These are phyloP conservation scores for Aspergillus clavatus DNA, from an alignment of 2,329 filamentous ascomycete genomes.

Conservation along the genomic window DNA sequence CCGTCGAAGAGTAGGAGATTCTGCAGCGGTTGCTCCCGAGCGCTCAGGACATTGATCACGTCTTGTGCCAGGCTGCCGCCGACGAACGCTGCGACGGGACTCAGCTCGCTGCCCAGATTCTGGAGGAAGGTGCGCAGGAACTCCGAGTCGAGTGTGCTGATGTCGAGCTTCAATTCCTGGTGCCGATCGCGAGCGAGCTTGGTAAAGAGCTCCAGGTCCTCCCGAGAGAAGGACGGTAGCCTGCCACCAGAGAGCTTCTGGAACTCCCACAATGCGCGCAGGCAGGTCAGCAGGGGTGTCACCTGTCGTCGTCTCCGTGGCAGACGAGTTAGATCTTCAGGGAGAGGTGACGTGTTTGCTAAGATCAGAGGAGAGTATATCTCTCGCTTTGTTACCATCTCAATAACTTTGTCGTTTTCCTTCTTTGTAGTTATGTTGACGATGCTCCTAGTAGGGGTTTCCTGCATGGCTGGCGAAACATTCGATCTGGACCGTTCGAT, in stretches of 20 bases:
- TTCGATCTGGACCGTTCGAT: slow-evolving; percentile 83
- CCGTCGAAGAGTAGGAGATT: slow-evolving; percentile 93
- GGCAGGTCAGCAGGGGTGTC: slow-evolving; percentile 76
- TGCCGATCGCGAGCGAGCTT: slow-evolving; percentile 72
- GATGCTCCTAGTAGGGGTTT: slow-evolving; percentile 74
- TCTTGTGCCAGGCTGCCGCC: slow-evolving; percentile 91
- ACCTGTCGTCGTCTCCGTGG: slow-evolving; percentile 68
- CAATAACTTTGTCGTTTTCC: slow-evolving; percentile 66
- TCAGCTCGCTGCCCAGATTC: slow-evolving; percentile 77
- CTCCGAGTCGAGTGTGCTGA: slow-evolving; percentile 62
- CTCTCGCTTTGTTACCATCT: slow-evolving; percentile 88
- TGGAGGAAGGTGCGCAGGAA: slow-evolving; percentile 81
- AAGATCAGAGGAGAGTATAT: slow-evolving; percentile 82
- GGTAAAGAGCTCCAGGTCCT: slow-evolving; percentile 73
- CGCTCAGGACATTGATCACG: slow-evolving; percentile 90
- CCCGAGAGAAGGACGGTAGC: slow-evolving; percentile 51
- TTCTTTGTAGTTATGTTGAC: slow-evolving; percentile 65
- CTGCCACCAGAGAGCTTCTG: slow-evolving; percentile 54
- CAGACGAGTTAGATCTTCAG: slow-evolving; percentile 64
- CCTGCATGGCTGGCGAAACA: slow-evolving; percentile 56
- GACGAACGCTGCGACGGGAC: slow-evolving; percentile 81
- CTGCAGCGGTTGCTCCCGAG: slow-evolving; percentile 89
- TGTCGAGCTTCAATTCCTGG: slow-evolving; percentile 64
- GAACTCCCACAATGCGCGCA: slow-evolving; percentile 89
- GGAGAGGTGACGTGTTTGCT: slow-evolving; percentile 72